Conservation (phyloP, 1,139 yeast genomes). For the Pneumocystis carinii region DNA sequence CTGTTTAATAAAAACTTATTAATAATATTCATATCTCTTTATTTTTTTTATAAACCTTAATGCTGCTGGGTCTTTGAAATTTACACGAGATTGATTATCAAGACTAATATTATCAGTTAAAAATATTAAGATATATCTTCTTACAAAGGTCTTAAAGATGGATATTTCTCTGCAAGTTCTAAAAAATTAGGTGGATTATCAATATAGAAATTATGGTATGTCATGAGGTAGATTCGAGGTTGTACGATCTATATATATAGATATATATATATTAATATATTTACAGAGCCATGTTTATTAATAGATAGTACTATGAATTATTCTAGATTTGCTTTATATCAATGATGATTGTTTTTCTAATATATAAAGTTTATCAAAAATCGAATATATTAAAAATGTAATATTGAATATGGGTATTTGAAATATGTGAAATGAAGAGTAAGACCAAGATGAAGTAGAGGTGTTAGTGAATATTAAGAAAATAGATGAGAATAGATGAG, state of each 20-base stretch:
- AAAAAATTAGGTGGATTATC: slow-evolving; percentile 7
- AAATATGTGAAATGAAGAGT: background rate
- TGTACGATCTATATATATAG: background rate
- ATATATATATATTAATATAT: too few species aligned
- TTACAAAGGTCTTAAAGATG: slow-evolving; percentile 5
- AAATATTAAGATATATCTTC: background rate
- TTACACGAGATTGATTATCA: slow-evolving; percentile 7
- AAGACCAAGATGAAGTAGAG: background rate
- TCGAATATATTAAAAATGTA: background rate
- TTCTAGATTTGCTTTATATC: background rate
- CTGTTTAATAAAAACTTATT: slow-evolving; percentile 4
- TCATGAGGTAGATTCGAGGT: background rate
- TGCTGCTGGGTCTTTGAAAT: slow-evolving; percentile 15
- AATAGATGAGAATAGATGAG: background rate
- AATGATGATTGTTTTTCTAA: background rate
- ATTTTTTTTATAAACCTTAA: slow-evolving; percentile 7
- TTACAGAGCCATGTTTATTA: too few species aligned
- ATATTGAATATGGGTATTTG: background rate
- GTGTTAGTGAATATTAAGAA: background rate
- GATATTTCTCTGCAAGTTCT: slow-evolving; percentile 2
- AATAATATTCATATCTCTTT: background rate
- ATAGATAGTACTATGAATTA: background rate
- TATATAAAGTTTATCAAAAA: background rate
- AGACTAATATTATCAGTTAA: background rate
- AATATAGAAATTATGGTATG: background rate